Percentiles rank a stretch among this genome's conserved stretches.
These are phyloP conservation scores for Heritiera fomes DNA, from an alignment of 345 rosid species.

Conservation along the genomic window DNA sequence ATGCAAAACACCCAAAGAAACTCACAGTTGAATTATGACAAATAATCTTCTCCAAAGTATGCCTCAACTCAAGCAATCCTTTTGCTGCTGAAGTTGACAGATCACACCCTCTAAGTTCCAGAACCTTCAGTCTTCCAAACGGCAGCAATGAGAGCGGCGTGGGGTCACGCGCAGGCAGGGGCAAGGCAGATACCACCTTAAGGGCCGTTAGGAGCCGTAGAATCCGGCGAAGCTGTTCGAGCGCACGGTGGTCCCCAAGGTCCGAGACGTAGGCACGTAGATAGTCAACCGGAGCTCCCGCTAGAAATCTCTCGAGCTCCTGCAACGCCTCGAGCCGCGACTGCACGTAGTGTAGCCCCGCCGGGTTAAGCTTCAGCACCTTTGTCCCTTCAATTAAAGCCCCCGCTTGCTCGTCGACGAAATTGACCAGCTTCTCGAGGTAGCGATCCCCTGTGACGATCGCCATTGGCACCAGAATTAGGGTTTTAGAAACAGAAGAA, in stretches of 20 bases:
- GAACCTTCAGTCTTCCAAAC: conserved; percentile 65
- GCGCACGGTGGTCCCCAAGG: conserved; percentile 94
- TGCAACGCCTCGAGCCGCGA: conserved; percentile 85
- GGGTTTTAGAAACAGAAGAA: conserved; percentile 3
- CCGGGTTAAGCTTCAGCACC: conserved; percentile 88
- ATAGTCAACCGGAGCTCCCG: conserved; percentile 94
- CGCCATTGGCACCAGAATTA: conserved; percentile 53
- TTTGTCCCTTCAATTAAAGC: conserved; percentile 63
- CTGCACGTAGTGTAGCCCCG: conserved; percentile 91
- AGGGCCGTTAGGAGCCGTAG: conserved; percentile 76
- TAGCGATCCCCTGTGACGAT: conserved; percentile 97
- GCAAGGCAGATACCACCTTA: conserved; percentile 79
- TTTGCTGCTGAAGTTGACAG: conserved; percentile 88
- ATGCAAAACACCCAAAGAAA: conserved; percentile 2
- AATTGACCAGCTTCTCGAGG: conserved; percentile 70
- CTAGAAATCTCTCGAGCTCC: conserved; percentile 79
- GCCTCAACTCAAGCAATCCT: conserved; percentile 85
- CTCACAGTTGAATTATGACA: conserved; percentile 98
- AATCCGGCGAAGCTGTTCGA: conserved; percentile 90
- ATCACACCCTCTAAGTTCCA: conserved; percentile 94
- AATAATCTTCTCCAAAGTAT: conserved; percentile 84
- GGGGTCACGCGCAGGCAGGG: conserved; percentile 78
- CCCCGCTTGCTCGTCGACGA: conserved; percentile 78
- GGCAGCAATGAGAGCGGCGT: conserved; percentile 88
- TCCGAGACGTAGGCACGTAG: conserved; percentile 96